Evolutionary conservation across 2,329 filamentous ascomycete genomes (phyloP).

Genomic region (Aspergillus persii): DNA sequence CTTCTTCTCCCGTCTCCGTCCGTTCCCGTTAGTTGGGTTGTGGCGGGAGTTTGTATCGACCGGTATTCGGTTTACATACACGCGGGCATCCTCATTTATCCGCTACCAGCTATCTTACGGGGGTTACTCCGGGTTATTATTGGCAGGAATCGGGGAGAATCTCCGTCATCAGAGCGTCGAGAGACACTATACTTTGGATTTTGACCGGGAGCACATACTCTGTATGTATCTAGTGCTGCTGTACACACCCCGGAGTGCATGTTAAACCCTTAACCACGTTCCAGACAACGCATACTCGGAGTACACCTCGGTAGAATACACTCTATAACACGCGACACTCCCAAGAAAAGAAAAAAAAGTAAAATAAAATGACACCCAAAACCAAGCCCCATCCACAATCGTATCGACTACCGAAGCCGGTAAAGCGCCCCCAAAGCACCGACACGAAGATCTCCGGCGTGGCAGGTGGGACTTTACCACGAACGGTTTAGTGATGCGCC

Average conservation of each 20-base stretch:
- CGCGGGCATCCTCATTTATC: not conserved
- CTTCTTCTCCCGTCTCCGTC: slow-evolving; percentile 10
- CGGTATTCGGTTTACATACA: not conserved
- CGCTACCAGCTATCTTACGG: not conserved
- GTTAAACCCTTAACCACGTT: not conserved
- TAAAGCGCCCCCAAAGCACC: slow-evolving; percentile 2
- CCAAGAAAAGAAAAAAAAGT: no score
- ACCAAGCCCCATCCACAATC: slow-evolving; percentile 6
- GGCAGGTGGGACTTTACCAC: slow-evolving; percentile 15
- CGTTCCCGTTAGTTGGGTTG: not conserved
- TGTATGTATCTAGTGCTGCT: no score
- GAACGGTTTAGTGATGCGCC: slow-evolving; percentile 11
- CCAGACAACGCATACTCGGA: not conserved
- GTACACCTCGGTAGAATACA: not conserved
- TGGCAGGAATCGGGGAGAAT: not conserved
- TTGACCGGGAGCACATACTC: no score
- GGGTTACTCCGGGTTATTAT: not conserved
- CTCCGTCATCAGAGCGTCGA: not conserved
- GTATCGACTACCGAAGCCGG: slow-evolving; percentile 12
- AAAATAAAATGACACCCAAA: not conserved
- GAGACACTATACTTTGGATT: no score
- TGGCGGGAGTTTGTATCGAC: not conserved
- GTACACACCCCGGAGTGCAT: no score
- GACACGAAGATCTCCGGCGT: slow-evolving; percentile 18
- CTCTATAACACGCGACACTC: no score